These are phyloP conservation scores for Mycena rosella DNA, from an alignment of 768 basidiomycete species.

Conservation along the genomic window DNA sequence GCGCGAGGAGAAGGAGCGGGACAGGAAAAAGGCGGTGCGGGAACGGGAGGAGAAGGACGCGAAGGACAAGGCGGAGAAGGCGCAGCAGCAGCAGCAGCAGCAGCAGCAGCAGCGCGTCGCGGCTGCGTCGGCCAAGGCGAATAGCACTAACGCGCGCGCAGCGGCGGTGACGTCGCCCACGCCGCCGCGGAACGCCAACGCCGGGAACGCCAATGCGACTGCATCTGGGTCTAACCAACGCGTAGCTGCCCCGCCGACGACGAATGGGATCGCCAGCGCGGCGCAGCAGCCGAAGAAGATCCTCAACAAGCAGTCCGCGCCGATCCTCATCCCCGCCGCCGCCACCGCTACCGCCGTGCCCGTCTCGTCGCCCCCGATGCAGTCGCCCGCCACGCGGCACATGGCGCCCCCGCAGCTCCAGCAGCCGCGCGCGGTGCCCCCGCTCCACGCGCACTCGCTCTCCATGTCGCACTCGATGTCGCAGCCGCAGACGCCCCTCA, in stretches of 20 bases:
- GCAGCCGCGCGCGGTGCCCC: conserved; percentile 49
- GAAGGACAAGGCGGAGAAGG: conserved; percentile 46
- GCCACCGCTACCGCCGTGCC: conserved; percentile 39
- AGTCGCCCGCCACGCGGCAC: conserved; percentile 41
- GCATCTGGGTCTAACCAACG: conserved; percentile 63
- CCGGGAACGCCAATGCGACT: conserved; percentile 47
- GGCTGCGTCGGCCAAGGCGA: conserved; percentile 37
- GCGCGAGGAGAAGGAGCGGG: conserved; percentile 56
- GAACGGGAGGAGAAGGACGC: conserved; percentile 58
- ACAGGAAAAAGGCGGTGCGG: conserved; percentile 51
- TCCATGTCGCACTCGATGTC: conserved; percentile 53
- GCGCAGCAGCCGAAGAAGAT: conserved; percentile 71
- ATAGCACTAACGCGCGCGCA: conserved; percentile 55
- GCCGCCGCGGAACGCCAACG: conserved; percentile 56
- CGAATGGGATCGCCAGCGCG: conserved; percentile 58
- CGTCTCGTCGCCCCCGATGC: conserved; percentile 39
- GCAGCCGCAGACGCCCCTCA: conserved; percentile 64
- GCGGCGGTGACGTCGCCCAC: conserved; percentile 48
- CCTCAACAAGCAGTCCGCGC: conserved; percentile 58
- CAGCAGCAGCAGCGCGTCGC: conserved; percentile 66
- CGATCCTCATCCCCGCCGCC: conserved; percentile 44
- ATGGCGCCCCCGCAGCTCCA: conserved; percentile 52
- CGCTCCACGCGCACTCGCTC: conserved; percentile 41
- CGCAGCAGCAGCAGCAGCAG: conserved; percentile 31
- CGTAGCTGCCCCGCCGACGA: conserved; percentile 50